phyloP scores from a whole-genome alignment of 805 yeast species.

The Pichia thaimueangensis region DNA sequence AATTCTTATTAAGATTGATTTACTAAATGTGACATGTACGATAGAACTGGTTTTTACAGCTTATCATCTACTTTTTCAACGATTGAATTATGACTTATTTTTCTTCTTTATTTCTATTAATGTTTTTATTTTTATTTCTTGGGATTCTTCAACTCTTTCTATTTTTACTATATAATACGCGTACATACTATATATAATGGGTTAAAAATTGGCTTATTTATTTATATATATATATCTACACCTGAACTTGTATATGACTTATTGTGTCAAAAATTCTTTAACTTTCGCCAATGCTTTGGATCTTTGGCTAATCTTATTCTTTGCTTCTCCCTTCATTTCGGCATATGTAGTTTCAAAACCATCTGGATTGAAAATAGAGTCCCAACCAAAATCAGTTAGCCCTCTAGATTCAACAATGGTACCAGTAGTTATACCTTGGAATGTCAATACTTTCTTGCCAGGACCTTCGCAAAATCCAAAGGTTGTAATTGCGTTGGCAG shows the following conservation, averaged over 20 bases:
- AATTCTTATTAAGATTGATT: background rate
- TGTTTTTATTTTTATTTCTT: too few relatives aligned
- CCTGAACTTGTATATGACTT: too few relatives aligned
- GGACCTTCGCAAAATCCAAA: slow-evolving; percentile 88
- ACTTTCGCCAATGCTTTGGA: slow-evolving; percentile 74
- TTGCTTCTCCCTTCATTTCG: slow-evolving; percentile 71
- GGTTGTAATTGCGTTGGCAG: slow-evolving; percentile 85
- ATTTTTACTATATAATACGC: too few relatives aligned
- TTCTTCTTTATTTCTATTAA: background rate
- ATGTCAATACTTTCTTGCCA: slow-evolving; percentile 61
- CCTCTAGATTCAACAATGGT: slow-evolving; percentile 73
- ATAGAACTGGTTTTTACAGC: too few relatives aligned
- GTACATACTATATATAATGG: too few relatives aligned
- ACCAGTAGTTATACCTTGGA: slow-evolving; percentile 84
- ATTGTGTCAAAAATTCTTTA: slow-evolving; percentile 40
- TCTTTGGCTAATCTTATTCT: slow-evolving; percentile 84
- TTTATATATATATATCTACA: too few relatives aligned
- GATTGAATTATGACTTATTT: too few relatives aligned
- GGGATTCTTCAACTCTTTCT: too few relatives aligned
- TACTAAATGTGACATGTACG: too few relatives aligned
- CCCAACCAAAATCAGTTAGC: slow-evolving; percentile 88
- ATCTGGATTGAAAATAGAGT: slow-evolving; percentile 78
- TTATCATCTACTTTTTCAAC: too few relatives aligned
- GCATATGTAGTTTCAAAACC: slow-evolving; percentile 79
- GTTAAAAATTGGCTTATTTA: too few relatives aligned